A percentile compares a stretch with the other conserved stretches of the same genome.
These are phyloP conservation scores for Mortierella alpina DNA, from an alignment of 192 early-diverging fungal species.

Conservation along the genomic window DNA sequence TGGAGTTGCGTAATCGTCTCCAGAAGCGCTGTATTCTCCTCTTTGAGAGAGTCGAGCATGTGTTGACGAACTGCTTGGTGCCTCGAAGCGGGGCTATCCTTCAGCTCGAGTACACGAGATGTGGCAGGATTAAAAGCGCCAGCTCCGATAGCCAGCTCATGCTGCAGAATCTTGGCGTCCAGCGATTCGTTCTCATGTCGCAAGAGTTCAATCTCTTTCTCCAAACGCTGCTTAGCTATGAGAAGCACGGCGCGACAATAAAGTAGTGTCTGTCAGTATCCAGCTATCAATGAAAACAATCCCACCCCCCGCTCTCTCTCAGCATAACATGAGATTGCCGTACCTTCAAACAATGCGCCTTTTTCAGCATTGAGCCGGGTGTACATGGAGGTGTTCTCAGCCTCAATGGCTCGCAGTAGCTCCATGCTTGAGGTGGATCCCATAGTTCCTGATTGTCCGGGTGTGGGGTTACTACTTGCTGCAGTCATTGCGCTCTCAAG, in stretches of 20 bases:
- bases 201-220: conserved; percentile 32
- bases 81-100: conserved; percentile 77
- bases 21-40: conserved; percentile 76
- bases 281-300: not conserved
- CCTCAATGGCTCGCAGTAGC: conserved; percentile 20
- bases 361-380: conserved; percentile 21
- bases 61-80: conserved; percentile 77
- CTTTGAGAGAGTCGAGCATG: conserved; percentile 70
- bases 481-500: conserved; percentile 14
- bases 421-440: not conserved
- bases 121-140: conserved; percentile 69
- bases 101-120: conserved; percentile 77
- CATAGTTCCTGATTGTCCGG: not conserved
- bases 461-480: not conserved
- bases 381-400: not conserved
- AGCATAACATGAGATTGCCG: too few relatives aligned
- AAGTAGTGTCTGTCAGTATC: not conserved
- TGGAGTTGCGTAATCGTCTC: conserved; percentile 50
- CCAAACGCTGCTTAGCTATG: conserved; percentile 14
- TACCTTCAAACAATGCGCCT: conserved; percentile 35
- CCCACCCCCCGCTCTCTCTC: too few relatives aligned
- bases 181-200: conserved; percentile 55
- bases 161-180: conserved; percentile 63
- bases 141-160: conserved; percentile 73
- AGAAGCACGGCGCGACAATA: not conserved